Conservation (phyloP, 169 alveolate species). For the Plasmodium vivax region DNA sequence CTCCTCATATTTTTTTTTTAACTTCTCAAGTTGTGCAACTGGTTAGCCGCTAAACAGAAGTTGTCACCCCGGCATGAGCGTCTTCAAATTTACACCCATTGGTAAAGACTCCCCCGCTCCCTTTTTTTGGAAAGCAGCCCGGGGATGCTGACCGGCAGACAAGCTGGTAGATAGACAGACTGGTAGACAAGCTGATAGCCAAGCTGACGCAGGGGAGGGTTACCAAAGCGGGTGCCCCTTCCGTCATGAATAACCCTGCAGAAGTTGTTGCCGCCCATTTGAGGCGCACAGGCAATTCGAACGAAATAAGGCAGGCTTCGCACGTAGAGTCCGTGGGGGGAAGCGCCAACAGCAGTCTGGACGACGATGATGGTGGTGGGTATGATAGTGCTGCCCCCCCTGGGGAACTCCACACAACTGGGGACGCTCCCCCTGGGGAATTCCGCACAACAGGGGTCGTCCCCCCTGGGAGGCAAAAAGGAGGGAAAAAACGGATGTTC, state of each 20-base stretch:
- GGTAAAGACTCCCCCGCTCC: neutral
- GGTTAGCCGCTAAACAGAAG: neutral
- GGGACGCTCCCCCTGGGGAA: too few species aligned
- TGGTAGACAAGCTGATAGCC: neutral
- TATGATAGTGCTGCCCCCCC: neutral
- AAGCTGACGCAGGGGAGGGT: too few species aligned
- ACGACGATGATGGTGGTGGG: neutral
- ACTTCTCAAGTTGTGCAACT: neutral
- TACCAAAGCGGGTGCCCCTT: neutral
- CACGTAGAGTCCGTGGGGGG: neutral
- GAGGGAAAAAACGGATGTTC: neutral
- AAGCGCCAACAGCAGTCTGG: neutral
- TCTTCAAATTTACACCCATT: neutral
- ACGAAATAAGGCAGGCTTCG: neutral
- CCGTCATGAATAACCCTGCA: neutral
- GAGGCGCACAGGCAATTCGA: neutral
- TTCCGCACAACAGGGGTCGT: neutral
- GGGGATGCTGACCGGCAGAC: neutral
- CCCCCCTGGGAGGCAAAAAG: neutral
- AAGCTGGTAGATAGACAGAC: neutral
- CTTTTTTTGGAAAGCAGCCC: neutral
- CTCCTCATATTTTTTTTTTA: neutral
- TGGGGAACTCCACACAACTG: neutral
- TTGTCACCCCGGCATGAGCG: neutral
- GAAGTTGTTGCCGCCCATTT: neutral